A percentile compares a stretch with the other conserved stretches of the same genome.
phyloP scores from a whole-genome alignment of 2,329 filamentous ascomycete genomes.

The Colletotrichum melonis region DNA sequence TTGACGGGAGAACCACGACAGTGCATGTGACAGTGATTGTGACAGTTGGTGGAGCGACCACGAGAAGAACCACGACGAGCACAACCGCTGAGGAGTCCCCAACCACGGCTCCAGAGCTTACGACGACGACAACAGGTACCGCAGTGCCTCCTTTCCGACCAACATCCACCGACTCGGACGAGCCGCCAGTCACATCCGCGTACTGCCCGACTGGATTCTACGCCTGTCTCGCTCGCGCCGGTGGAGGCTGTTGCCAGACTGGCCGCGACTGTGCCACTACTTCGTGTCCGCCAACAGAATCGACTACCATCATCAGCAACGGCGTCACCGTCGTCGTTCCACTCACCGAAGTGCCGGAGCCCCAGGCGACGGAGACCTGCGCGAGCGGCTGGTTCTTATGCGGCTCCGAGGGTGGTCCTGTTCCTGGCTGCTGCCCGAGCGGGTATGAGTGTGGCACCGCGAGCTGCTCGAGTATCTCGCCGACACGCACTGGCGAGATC shows the following conservation, averaged over 20 bases:
- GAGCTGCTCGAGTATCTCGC: slow-evolving; percentile 73
- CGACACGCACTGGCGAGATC: slow-evolving; percentile 66
- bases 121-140: slow-evolving; percentile 44
- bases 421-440: slow-evolving; percentile 85
- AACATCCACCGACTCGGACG: slow-evolving; percentile 50
- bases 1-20: slow-evolving; percentile 49
- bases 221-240: slow-evolving; percentile 85
- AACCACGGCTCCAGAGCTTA: slow-evolving; percentile 51
- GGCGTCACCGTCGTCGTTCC: slow-evolving; percentile 80
- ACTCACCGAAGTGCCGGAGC: slow-evolving; percentile 56
- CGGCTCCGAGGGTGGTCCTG: slow-evolving; percentile 63
- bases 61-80: slow-evolving; percentile 50
- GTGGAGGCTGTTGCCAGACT: slow-evolving; percentile 87
- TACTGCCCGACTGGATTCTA: slow-evolving; percentile 93
- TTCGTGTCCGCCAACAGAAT: slow-evolving; percentile 74
- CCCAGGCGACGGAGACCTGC: slow-evolving; percentile 64
- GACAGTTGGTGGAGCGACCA: slow-evolving; percentile 42
- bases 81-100: slow-evolving; percentile 48
- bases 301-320: slow-evolving; percentile 73
- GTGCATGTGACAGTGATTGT: slow-evolving; percentile 54
- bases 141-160: slow-evolving; percentile 60
- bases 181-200: slow-evolving; percentile 28
- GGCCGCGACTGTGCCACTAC: slow-evolving; percentile 86
- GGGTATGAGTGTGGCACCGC: slow-evolving; percentile 79
- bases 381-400: slow-evolving; percentile 85